Percentiles rank a stretch among this genome's conserved stretches.
Conservation (phyloP, 495 filamentous ascomycete genomes). For the Astrocystis sublimbata region DNA sequence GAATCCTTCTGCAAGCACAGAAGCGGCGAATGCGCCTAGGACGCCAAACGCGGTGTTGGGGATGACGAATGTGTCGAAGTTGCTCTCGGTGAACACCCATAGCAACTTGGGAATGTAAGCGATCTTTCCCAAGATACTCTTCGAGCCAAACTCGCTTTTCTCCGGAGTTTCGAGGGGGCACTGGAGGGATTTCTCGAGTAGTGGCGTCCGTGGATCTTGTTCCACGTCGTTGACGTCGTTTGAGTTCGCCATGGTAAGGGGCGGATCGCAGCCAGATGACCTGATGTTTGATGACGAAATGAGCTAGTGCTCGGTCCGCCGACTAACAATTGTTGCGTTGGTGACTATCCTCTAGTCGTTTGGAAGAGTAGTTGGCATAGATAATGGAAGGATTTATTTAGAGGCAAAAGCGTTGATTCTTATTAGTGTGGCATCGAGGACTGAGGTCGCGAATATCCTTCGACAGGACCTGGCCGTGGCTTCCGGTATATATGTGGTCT, state of each 20-base stretch:
- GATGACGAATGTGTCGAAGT: slow-evolving; percentile 44
- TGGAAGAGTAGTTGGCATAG: neutral
- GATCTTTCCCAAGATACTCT: slow-evolving; percentile 6
- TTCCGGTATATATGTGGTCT: slow-evolving; percentile 8
- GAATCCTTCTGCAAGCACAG: slow-evolving; percentile 20
- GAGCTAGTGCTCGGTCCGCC: neutral
- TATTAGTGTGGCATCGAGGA: slow-evolving; percentile 7
- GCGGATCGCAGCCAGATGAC: neutral
- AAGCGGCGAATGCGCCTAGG: slow-evolving; percentile 33
- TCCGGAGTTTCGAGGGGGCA: neutral
- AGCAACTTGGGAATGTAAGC: slow-evolving; percentile 10
- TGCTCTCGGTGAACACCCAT: slow-evolving; percentile 43
- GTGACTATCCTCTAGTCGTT: neutral
- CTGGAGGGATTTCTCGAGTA: slow-evolving; percentile 12
- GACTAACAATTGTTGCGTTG: neutral
- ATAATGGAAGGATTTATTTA: neutral
- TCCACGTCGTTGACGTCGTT: neutral
- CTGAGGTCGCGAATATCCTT: neutral
- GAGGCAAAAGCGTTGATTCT: neutral
- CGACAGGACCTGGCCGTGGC: neutral
- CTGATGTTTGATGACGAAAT: neutral
- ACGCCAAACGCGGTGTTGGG: slow-evolving; percentile 38
- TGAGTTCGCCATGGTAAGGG: neutral
- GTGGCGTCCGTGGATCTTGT: neutral
- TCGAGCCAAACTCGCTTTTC: slow-evolving; percentile 16